Evolutionary conservation across 768 basidiomycete genomes (phyloP), one percentile per base, ranked within the genome.

Genomic region (Russula olivacea): DNA sequence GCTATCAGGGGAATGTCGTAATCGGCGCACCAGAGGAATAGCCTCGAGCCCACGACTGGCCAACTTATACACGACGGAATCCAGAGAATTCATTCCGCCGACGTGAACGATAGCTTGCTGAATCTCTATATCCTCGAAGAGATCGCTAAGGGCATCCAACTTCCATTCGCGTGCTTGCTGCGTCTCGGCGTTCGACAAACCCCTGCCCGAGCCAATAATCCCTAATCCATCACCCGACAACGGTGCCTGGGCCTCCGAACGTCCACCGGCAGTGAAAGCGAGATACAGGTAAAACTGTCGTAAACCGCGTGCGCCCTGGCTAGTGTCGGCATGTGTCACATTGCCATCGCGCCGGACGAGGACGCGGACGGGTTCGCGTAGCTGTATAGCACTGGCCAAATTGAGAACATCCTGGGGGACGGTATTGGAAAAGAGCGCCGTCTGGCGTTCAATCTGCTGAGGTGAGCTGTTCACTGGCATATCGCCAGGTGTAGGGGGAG

Each of bases 381-480:
- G 83, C 71, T 97, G 91, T 61, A 99, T 93, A 4, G 89, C 86
- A 58, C 91, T 86, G 1, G 94, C 94, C 47, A 99, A 86, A 73
- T 95, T 98, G 66, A 99, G 83, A 12, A 99, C 97, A 71, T 99
- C 97, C 72, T 96, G 93, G 17, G 93, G 96, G 19, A 97, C 95
- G 3, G 97, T 99, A 73, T 98, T 98, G 41, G 93, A 96, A 75
- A 98, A 98, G n/a, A 93, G 79, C 8, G 91, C 92, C 4, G 92
- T 93, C 74, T 95, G 93, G 28, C 94, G 86, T 68, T 95, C 93
- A 52, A 88, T 80, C 1, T 71, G 65, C 49, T 70, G 73, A 25
- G 78, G 65, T 23, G 73, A 69, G n/a, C 69, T 75, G 23, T 70
- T 71, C 36, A 71, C 69, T 52, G 67, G 69, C 21, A 78, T 76